A percentile compares a stretch with the other conserved stretches of the same genome.
Evolutionary conservation across 2,329 filamentous ascomycete genomes (phyloP).

Genomic region (Lachnellula hyalina): DNA sequence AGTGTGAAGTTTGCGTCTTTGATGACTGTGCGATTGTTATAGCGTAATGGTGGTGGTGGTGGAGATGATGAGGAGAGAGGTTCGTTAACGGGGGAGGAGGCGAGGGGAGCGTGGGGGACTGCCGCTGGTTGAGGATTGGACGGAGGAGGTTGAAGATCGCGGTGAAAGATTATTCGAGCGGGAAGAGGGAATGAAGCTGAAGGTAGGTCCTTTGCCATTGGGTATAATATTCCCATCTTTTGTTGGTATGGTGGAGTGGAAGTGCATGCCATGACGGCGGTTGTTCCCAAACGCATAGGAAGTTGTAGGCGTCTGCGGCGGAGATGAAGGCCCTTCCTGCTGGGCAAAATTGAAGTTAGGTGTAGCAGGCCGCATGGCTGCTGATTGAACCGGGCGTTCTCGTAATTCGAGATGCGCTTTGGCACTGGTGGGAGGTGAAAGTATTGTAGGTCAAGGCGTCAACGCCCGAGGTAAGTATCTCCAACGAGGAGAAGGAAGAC

Average conservation of each 20-base stretch:
- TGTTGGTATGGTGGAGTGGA: constrained; percentile 25
- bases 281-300: constrained; percentile 25
- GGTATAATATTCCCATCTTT: constrained; percentile 40
- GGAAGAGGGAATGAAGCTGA: constrained; percentile 32
- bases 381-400: constrained; percentile 5
- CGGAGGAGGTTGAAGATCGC: constrained; percentile 32
- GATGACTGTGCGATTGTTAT: constrained; percentile 8
- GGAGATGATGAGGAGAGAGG: constrained; percentile 9
- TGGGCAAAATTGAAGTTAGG: constrained; percentile 37
- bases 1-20: constrained; percentile 28
- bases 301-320: constrained; percentile 43
- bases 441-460: constrained; percentile 27
- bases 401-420: constrained; percentile 8
- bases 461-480: constrained; percentile 30
- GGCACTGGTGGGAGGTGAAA: constrained; percentile 8
- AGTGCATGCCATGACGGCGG: constrained; percentile 24
- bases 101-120: constrained; percentile 26
- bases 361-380: constrained; percentile 38
- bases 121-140: constrained; percentile 21
- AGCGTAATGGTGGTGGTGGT: constrained; percentile 1
- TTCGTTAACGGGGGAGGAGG: constrained; percentile 16
- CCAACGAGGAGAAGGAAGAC: constrained; percentile 31
- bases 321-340: constrained; percentile 40
- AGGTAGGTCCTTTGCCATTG: constrained; percentile 29
- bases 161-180: constrained; percentile 37